These are phyloP conservation scores for Iris pallida DNA, from an alignment of 116 monocot species.

Conservation along the genomic window DNA sequence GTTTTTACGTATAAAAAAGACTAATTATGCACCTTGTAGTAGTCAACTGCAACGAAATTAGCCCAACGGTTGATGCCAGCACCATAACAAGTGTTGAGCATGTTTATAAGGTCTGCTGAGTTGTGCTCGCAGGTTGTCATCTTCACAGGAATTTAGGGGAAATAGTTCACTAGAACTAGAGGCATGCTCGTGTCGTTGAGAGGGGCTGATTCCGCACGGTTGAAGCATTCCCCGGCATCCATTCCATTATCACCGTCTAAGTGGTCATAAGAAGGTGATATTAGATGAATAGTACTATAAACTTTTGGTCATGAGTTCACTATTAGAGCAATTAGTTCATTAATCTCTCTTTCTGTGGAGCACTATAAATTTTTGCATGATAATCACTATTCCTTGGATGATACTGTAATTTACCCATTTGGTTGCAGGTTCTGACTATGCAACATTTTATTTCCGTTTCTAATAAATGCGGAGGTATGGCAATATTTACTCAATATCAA, in stretches of 20 bases:
- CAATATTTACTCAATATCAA: too few relatives aligned
- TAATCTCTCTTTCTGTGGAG: too few relatives aligned
- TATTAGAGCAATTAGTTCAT: too few relatives aligned
- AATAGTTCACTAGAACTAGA: constrained; percentile 41
- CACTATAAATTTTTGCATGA: too few relatives aligned
- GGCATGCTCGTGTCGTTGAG: constrained; percentile 55
- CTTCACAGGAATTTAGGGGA: constrained; percentile 16
- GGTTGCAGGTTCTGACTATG: too few relatives aligned
- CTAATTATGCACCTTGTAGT: constrained; percentile 30
- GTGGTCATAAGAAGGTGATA: too few relatives aligned
- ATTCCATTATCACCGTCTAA: constrained; percentile 77
- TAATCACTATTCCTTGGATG: too few relatives aligned
- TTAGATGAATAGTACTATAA: too few relatives aligned
- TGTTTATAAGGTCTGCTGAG: constrained; percentile 33
- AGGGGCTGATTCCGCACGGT: constrained; percentile 54
- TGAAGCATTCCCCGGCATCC: constrained; percentile 57
- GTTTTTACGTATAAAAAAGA: neutral
- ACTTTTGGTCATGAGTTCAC: too few relatives aligned
- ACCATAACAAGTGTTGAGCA: constrained; percentile 42
- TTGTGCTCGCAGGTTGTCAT: constrained; percentile 25
- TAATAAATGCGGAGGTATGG: too few relatives aligned
- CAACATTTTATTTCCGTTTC: too few relatives aligned
- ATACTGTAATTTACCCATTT: too few relatives aligned
- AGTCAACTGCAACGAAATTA: constrained; percentile 54
- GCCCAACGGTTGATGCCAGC: constrained; percentile 47